These are phyloP conservation scores for Bipolaris sorokiniana DNA, from an alignment of 2,329 filamentous ascomycete species.

Conservation along the genomic window DNA sequence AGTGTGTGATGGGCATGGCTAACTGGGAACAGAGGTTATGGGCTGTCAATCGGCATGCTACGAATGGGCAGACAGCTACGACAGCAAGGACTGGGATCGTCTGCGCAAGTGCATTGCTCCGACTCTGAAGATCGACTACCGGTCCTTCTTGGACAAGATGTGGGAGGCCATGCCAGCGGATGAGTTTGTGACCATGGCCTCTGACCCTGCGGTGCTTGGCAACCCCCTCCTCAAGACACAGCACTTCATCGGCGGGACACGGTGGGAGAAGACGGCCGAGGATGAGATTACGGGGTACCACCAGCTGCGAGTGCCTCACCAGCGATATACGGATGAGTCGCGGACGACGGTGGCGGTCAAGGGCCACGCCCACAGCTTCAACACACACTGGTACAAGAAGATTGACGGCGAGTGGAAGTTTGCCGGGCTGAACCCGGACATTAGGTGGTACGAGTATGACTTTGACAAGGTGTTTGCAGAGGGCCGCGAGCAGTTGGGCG, in stretches of 20 bases:
- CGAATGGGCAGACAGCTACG: constrained; percentile 71
- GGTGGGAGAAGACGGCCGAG: constrained; percentile 58
- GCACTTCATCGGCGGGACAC: constrained; percentile 62
- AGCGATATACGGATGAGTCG: constrained; percentile 59
- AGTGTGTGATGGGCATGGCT: constrained; percentile 15
- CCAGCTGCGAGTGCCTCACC: constrained; percentile 65
- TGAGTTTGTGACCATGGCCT: constrained; percentile 61
- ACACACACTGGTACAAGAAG: constrained; percentile 62
- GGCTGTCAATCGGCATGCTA: constrained; percentile 59
- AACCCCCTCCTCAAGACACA: constrained; percentile 62
- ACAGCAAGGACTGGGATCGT: constrained; percentile 69
- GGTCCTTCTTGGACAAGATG: constrained; percentile 60
- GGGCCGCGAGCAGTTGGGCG: constrained; percentile 55
- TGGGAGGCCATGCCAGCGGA: constrained; percentile 64
- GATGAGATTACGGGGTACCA: constrained; percentile 60
- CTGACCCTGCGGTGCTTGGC: constrained; percentile 60
- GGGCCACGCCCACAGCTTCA: constrained; percentile 63
- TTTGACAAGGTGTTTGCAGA: constrained; percentile 62
- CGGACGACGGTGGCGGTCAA: constrained; percentile 57
- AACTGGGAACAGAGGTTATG: constrained; percentile 53
- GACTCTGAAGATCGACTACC: constrained; percentile 71
- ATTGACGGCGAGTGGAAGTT: constrained; percentile 66
- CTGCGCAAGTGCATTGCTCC: constrained; percentile 68
- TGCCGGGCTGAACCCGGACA: constrained; percentile 60
- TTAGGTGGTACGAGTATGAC: constrained; percentile 63